Evolutionary conservation across 306 rosid species (phyloP).

Genomic region (Ormosia semicastrata): DNA sequence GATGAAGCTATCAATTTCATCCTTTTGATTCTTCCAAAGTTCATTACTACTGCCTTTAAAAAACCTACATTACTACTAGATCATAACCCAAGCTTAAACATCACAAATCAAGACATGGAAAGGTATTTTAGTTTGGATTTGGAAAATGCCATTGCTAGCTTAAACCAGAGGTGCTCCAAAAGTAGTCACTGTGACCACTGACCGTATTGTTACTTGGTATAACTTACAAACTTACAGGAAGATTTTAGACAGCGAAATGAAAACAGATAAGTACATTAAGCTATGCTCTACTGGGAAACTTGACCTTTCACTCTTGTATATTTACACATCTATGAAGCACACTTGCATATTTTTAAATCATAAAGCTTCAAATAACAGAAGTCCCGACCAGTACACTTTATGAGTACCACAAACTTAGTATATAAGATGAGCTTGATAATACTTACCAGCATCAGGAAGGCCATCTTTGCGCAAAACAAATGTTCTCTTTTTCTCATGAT

Average conservation of each 20-base stretch:
- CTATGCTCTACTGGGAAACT: not conserved
- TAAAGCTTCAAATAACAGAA: not conserved
- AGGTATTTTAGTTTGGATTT: slow-evolving; percentile 4
- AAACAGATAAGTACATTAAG: not conserved
- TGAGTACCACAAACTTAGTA: not conserved
- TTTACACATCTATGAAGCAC: not conserved
- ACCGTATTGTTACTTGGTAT: not conserved
- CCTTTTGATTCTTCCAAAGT: slow-evolving; percentile 2
- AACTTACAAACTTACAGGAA: not conserved
- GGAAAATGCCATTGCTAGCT: slow-evolving; percentile 14
- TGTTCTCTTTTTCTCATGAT: slow-evolving; percentile 95
- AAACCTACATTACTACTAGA: not conserved
- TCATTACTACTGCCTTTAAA: not conserved
- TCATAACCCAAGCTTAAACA: not conserved
- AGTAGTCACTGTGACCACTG: not conserved
- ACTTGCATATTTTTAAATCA: not conserved
- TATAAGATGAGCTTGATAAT: slow-evolving; percentile 20
- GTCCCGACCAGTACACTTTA: not conserved
- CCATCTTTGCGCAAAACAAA: slow-evolving; percentile 95
- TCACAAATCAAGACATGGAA: not conserved
- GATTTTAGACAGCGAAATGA: not conserved
- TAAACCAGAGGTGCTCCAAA: slow-evolving; percentile 8
- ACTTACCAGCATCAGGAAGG: slow-evolving; percentile 98
- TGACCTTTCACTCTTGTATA: not conserved
- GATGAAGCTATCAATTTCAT: slow-evolving; percentile 24